phyloP scores from a whole-genome alignment of 2,329 filamentous ascomycete species.

The Hymenoscyphus scutula region DNA sequence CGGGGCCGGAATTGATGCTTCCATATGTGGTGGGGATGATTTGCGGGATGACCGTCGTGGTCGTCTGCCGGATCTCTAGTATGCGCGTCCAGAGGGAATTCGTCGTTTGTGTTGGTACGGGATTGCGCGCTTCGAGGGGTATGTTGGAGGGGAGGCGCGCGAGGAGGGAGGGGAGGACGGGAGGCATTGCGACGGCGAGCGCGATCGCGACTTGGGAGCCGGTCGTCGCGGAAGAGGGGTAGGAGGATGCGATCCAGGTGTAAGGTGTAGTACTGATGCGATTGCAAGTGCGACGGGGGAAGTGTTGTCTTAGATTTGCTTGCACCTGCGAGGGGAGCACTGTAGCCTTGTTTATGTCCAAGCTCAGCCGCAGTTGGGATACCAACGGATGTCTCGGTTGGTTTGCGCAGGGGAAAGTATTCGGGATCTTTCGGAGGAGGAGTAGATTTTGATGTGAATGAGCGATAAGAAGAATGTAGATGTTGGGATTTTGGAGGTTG shows the following conservation, averaged over 20 bases:
- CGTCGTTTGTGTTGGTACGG: slow-evolving; percentile 5
- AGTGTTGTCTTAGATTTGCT: background rate
- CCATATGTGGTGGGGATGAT: slow-evolving; percentile 63
- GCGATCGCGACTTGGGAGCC: background rate
- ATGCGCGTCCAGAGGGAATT: slow-evolving; percentile 10
- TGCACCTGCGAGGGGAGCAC: background rate
- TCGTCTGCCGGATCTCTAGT: slow-evolving; percentile 28
- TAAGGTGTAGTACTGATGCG: slow-evolving; percentile 6
- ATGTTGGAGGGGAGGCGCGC: slow-evolving; percentile 9
- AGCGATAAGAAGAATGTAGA: slow-evolving; percentile 8
- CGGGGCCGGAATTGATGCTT: slow-evolving; percentile 49
- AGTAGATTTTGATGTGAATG: slow-evolving; percentile 7
- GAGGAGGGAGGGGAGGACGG: slow-evolving; percentile 15
- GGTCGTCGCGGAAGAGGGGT: slow-evolving; percentile 2
- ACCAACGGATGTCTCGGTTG: slow-evolving; percentile 1
- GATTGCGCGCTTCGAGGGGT: slow-evolving; percentile 5
- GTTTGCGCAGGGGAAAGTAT: background rate
- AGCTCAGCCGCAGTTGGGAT: slow-evolving; percentile 12
- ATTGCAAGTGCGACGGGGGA: background rate
- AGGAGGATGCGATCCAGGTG: slow-evolving; percentile 6
- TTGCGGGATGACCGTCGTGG: slow-evolving; percentile 50
- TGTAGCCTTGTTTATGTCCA: slow-evolving; percentile 17
- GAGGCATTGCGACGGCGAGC: slow-evolving; percentile 23
- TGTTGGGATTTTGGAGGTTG: background rate
- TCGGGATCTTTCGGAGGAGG: too few species aligned